phyloP scores from a whole-genome alignment of 805 yeast species.

The Starmerella bombi region DNA sequence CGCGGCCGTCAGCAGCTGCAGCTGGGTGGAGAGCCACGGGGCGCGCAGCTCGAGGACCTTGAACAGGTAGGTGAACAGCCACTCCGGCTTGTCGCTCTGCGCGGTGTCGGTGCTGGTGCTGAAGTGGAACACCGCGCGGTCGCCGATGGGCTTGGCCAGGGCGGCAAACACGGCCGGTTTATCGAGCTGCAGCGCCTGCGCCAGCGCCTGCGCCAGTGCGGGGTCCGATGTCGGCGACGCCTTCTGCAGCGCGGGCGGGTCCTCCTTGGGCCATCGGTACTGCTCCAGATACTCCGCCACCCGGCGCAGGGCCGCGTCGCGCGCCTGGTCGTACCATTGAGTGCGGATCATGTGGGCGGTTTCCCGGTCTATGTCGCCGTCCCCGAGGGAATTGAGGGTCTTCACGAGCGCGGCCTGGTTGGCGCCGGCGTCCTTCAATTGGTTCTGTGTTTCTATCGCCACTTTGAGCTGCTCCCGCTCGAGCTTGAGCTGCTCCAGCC shows the following conservation, averaged over 20 bases:
- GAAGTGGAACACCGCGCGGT: constrained; percentile 50
- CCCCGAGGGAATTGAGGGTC: neutral
- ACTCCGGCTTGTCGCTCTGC: constrained; percentile 55
- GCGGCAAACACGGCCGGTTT: constrained; percentile 32
- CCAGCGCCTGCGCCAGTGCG: neutral
- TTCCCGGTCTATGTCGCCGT: neutral
- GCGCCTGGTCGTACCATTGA: neutral
- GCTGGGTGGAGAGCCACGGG: constrained; percentile 20
- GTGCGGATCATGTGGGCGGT: neutral
- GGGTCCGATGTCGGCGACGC: constrained; percentile 14
- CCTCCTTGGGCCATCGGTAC: neutral
- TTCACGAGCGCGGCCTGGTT: neutral
- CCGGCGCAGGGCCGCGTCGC: neutral
- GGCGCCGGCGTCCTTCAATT: neutral
- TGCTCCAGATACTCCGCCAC: neutral
- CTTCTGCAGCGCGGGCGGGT: neutral
- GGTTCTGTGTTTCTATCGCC: constrained; percentile 2
- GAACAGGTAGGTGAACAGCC: constrained; percentile 42
- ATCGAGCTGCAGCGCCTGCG: neutral
- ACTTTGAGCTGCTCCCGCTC: neutral
- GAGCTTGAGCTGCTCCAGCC: neutral
- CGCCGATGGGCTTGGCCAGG: constrained; percentile 34
- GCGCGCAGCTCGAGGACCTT: constrained; percentile 26
- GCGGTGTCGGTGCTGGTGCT: constrained; percentile 42
- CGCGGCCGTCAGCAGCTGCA: constrained; percentile 21